Evolutionary conservation across 169 alveolate species (phyloP).

Genomic region (Cryptosporidium meleagridis): DNA sequence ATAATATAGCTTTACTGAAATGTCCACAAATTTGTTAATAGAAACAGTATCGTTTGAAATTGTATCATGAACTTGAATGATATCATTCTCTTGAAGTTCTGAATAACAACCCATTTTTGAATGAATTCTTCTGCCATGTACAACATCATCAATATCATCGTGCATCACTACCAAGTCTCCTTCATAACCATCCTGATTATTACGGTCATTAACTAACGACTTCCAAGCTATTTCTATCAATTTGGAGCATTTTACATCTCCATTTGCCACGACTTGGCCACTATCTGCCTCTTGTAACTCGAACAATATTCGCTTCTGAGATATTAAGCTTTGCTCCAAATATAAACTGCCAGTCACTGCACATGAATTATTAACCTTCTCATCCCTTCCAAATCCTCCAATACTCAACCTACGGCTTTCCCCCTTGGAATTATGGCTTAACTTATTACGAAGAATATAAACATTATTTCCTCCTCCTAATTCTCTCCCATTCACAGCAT

Average conservation of each 20-base stretch:
- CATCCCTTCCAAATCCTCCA: background rate
- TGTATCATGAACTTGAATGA: slow-evolving; percentile 65
- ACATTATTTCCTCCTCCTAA: slow-evolving; percentile 4
- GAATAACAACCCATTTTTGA: background rate
- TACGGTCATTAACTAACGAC: background rate
- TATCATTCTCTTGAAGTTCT: background rate
- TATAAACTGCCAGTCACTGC: slow-evolving; percentile 8
- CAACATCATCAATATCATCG: background rate
- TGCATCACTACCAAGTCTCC: background rate
- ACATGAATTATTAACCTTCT: background rate
- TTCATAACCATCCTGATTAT: background rate
- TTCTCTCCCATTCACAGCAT: background rate
- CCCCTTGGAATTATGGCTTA: background rate
- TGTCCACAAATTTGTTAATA: slow-evolving; percentile 30
- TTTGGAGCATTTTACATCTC: slow-evolving; percentile 36
- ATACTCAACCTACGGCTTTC: background rate
- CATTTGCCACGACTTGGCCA: slow-evolving; percentile 57
- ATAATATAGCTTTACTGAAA: slow-evolving; percentile 31
- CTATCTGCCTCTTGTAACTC: slow-evolving; percentile 67
- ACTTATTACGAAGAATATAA: slow-evolving; percentile 26
- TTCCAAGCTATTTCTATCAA: slow-evolving; percentile 52
- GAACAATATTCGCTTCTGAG: slow-evolving; percentile 41
- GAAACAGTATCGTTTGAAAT: slow-evolving; percentile 25
- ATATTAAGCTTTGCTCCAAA: slow-evolving; percentile 51
- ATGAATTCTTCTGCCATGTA: background rate